Base-by-base conservation (phyloP, 192 early-diverging fungal species). In the Mortierella claussenii region DNA sequence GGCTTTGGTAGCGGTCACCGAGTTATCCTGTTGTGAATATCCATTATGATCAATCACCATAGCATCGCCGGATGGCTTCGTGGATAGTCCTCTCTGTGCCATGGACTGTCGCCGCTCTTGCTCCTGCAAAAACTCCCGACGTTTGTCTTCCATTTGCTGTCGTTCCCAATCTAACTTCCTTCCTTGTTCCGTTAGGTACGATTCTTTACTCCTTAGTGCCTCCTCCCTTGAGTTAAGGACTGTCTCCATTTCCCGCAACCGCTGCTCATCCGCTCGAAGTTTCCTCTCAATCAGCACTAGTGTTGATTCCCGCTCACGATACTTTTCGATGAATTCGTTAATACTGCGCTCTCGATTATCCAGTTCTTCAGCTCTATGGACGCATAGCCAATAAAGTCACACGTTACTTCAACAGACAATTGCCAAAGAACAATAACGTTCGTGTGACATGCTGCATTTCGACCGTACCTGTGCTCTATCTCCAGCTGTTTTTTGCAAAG, bases 221-320 rank as follows among this genome's bases (percentile, higher is more conserved):
- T 76, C 73, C 30, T 67, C 73, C 15, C 31, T 55, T 12, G 60
- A 31, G 4, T 57, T 63, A 20, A 57, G 45, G 1, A 44, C 31
- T 1, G 58, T 61, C 27, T 76, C 73, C 24, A 49, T 54, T 24
- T 76, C 73, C 34, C 65, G 37, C 20, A 67, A n/a, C 13, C 50
- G 66, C 51, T 76, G 64, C 8, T 67, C 61, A 30, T 44, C 65
- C n/a, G 56, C 34, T n/a, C 57, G 56, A n/a, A 60, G 28, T 4
- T 43, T 55, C 28, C 40, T 47, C 1, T 76, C 73, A 9, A 31
- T 28, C 27, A 4, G 24, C 11, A 21, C n/a, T 5, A 67, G 26
- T 2, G 15, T 15, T 24, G 52, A 30, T 11, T 76, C 73, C 21
- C 46, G 58, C 3, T 34, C 40, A 3, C 42, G 10, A 30, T 55